Percentiles rank a stretch among this genome's conserved stretches.
These are phyloP conservation scores for Keithomyces neogunnii DNA, from an alignment of 2,329 filamentous ascomycete genomes.

Conservation along the genomic window DNA sequence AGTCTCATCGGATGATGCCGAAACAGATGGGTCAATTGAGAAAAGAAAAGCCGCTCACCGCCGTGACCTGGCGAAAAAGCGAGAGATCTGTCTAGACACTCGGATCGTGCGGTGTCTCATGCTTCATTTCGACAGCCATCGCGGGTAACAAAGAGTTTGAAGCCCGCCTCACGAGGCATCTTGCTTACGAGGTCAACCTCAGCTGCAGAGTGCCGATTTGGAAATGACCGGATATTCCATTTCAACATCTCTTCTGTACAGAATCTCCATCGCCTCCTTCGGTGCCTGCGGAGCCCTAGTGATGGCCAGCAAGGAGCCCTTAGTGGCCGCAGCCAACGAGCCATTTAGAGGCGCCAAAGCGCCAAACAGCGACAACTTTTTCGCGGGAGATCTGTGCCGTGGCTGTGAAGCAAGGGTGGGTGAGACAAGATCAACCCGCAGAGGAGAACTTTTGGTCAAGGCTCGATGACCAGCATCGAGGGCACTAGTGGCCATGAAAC, in stretches of 20 bases:
- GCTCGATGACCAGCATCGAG: not conserved
- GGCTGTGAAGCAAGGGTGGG: not conserved
- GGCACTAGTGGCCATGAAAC: conserved; percentile 10
- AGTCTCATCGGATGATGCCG: not conserved
- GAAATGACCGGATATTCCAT: no score
- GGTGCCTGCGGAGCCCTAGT: not conserved
- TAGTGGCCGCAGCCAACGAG: not conserved
- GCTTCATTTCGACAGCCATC: not conserved
- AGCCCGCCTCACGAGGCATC: not conserved
- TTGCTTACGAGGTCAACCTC: no score
- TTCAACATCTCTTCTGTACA: no score
- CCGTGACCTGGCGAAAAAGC: not conserved
- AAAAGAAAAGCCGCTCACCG: not conserved
- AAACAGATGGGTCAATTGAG: not conserved
- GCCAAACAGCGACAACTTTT: no score
- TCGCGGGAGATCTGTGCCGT: not conserved
- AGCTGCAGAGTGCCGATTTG: no score
- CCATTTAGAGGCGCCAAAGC: not conserved
- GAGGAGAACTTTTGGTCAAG: not conserved
- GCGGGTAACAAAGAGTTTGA: not conserved
- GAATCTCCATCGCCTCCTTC: not conserved
- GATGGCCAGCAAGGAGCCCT: not conserved
- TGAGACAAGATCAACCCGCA: not conserved
- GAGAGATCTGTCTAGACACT: not conserved
- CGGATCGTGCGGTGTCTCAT: not conserved